Evolutionary conservation across 768 basidiomycete species (phyloP), one percentile per base, ranked within the genome.

Genomic region (Mycena amicta): DNA sequence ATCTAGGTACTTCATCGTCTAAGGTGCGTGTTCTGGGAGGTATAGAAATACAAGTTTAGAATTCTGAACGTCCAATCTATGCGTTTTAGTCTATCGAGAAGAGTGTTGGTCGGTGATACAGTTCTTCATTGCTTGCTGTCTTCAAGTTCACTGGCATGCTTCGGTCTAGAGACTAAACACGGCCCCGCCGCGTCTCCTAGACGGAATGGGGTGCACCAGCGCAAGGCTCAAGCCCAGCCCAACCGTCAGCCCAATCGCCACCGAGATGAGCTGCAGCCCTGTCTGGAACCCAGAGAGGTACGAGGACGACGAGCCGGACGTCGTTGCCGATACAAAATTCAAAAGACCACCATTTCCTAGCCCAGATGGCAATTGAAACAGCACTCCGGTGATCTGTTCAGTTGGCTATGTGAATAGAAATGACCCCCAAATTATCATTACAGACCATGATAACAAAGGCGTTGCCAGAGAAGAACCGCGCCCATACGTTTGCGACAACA

Each of bases 331-430:
- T 12, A 84, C 87, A 66, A 87, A 92, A 59, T 82, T 84, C 60
- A 95, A 80, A 5, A 94, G 82, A 28, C 92, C 92, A 12, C 90
- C 90, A 43, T 84, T 90, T 6, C 87, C 85, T 12, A 94, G 80
- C 37, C 92, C 92, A 6, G 89, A 90, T 0, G 92, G 92, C 1
- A 94, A 80, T 73, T 94, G 93, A 75, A 93, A 90, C 16, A 93
- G 77, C 49, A 94, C 89, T 23, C 89, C 91, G 0, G 88, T 90
- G 61, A 90, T 87, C 76, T 78, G 55, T 15, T 75, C 50, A 1
- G 31, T 13, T 13, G 2, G 30, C 39, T 8, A 5, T 31, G n/a
- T 46, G 49, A 20, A 29, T 25, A 18, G 28, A 47, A 53, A 31
- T 20, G n/a, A n/a, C n/a, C n/a, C n/a, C n/a, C n/a, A 45, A 23